Conservation (phyloP, 2,329 filamentous ascomycete genomes). For the Ploettnerulaceae sp. region DNA sequence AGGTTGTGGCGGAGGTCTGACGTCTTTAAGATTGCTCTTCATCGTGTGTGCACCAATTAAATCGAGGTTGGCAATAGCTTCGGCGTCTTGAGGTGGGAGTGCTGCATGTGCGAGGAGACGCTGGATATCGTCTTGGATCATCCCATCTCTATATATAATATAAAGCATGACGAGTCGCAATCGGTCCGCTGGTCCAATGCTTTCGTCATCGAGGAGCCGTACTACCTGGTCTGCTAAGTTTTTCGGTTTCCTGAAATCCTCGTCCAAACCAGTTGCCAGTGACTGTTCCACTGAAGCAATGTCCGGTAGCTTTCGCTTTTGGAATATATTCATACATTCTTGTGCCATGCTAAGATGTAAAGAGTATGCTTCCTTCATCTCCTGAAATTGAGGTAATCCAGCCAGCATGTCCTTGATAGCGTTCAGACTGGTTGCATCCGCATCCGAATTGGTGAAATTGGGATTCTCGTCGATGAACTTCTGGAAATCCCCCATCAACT, state of each 20-base stretch:
- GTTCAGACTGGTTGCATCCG: constrained; percentile 71
- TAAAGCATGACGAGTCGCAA: constrained; percentile 83
- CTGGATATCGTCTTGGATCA: constrained; percentile 77
- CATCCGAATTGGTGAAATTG: constrained; percentile 75
- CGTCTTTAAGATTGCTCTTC: constrained; percentile 67
- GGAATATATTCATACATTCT: constrained; percentile 92
- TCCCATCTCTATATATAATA: constrained; percentile 77
- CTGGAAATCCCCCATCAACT: constrained; percentile 86
- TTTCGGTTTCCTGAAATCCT: constrained; percentile 87
- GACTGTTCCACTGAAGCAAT: constrained; percentile 86
- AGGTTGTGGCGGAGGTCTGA: constrained; percentile 57
- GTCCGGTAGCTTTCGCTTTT: constrained; percentile 78
- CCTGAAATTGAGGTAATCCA: constrained; percentile 87
- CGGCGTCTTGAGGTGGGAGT: constrained; percentile 67
- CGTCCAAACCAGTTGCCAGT: constrained; percentile 85
- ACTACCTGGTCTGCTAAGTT: constrained; percentile 82
- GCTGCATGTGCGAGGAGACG: constrained; percentile 80
- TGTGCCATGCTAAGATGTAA: constrained; percentile 95
- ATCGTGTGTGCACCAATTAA: constrained; percentile 72
- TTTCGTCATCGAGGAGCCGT: constrained; percentile 80
- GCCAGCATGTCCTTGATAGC: constrained; percentile 97
- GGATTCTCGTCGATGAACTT: constrained; percentile 88
- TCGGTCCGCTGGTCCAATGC: constrained; percentile 66
- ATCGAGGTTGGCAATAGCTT: constrained; percentile 72
- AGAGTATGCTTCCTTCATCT: constrained; percentile 92